Evolutionary conservation across 73 alveolate genomes (phyloP).

Genomic region (Paramecium primaurelia): DNA sequence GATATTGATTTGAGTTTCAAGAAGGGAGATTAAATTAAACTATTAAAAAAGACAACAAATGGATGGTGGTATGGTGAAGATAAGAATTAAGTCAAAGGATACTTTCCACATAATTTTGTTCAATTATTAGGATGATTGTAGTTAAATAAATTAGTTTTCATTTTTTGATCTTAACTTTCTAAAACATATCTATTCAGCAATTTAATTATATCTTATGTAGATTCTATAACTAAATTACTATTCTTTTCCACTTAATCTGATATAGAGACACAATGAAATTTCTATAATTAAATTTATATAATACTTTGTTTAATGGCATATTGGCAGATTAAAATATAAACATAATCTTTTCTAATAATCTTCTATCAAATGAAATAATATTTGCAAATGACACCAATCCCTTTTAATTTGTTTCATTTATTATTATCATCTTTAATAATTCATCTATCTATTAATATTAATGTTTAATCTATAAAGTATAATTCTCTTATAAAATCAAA

Average conservation of each 20-base stretch:
- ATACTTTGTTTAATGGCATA: background rate
- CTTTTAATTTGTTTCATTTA: background rate
- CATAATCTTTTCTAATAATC: background rate
- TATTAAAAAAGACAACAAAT: constrained; percentile 24
- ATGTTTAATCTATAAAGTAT: background rate
- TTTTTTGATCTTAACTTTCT: background rate
- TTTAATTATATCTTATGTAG: background rate
- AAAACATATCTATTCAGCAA: background rate
- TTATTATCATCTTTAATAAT: background rate
- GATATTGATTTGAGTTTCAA: constrained; percentile 22
- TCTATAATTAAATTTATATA: background rate
- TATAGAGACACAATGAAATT: background rate
- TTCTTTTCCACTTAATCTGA: background rate
- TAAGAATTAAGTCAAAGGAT: background rate
- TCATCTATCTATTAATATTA: background rate
- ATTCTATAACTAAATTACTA: background rate
- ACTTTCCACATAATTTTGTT: constrained; percentile 50
- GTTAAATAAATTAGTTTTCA: background rate
- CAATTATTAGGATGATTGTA: constrained; percentile 37
- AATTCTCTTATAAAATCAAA: background rate
- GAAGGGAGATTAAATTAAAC: constrained; percentile 28
- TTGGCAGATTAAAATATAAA: background rate
- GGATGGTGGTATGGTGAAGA: constrained; percentile 55
- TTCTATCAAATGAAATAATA: background rate
- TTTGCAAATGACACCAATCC: background rate